phyloP scores from a whole-genome alignment of 1,284 basidiomycete species.

The Exsudoporus floridanus region DNA sequence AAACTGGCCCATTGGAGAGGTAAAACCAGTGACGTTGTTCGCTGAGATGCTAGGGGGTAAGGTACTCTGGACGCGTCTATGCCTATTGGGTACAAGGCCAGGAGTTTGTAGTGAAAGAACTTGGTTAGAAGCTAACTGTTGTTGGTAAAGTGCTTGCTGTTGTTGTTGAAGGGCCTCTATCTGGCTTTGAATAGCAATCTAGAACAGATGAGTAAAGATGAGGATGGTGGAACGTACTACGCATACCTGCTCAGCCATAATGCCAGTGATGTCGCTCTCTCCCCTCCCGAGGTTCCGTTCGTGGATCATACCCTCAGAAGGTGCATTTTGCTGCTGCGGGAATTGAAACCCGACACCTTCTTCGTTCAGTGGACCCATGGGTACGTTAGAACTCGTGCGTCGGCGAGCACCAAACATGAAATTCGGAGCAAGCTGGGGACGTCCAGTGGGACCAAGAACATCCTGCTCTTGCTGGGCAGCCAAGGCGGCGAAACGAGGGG shows the following conservation, averaged over 20 bases:
- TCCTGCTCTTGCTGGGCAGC: slow-evolving; percentile 76
- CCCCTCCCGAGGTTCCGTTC: slow-evolving; percentile 54
- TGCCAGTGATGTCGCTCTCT: slow-evolving; percentile 76
- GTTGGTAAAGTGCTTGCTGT: slow-evolving; percentile 84
- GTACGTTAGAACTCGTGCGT: slow-evolving; percentile 46
- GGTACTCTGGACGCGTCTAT: slow-evolving; percentile 89
- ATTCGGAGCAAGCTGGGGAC: slow-evolving; percentile 84
- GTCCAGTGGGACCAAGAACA: slow-evolving; percentile 70
- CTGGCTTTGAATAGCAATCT: slow-evolving; percentile 88
- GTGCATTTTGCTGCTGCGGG: slow-evolving; percentile 62
- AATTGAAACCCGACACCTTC: slow-evolving; percentile 81
- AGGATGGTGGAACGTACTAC: not conserved
- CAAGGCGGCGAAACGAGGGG: slow-evolving; percentile 84
- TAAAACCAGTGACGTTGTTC: slow-evolving; percentile 48
- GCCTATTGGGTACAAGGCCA: slow-evolving; percentile 66
- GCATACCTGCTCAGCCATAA: slow-evolving; percentile 86
- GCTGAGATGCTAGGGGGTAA: slow-evolving; percentile 59
- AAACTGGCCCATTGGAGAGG: slow-evolving; percentile 69
- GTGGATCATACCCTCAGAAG: slow-evolving; percentile 38
- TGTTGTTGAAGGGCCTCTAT: slow-evolving; percentile 90
- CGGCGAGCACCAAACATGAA: slow-evolving; percentile 86
- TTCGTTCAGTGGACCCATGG: slow-evolving; percentile 72
- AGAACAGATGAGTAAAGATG: slow-evolving; percentile 17
- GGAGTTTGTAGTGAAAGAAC: slow-evolving; percentile 70
- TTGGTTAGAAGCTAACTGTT: slow-evolving; percentile 77